phyloP scores from a whole-genome alignment of 495 filamentous ascomycete species.

The Jackrogersella minutella region DNA sequence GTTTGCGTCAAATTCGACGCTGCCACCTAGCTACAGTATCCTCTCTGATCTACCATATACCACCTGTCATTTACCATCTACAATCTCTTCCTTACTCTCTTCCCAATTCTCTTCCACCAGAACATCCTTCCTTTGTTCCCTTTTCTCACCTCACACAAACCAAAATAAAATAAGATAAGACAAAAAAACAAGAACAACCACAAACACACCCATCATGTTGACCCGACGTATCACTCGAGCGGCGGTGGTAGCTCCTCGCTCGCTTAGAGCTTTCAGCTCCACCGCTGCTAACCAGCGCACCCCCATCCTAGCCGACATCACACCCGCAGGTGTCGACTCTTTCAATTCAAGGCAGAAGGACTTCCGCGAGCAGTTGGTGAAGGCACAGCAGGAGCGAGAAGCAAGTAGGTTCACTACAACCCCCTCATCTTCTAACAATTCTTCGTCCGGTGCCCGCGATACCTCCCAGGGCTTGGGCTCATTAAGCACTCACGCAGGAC shows the following conservation, averaged over 20 bases:
- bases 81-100: constrained; percentile 6
- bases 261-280: constrained; percentile 67
- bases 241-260: constrained; percentile 56
- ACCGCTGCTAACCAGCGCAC: constrained; percentile 61
- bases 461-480: constrained; percentile 64
- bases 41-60: constrained; percentile 15
- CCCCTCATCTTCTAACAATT: constrained; percentile 57
- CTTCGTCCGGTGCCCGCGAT: constrained; percentile 52
- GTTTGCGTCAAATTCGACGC: constrained; percentile 37
- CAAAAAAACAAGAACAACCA: constrained; percentile 12
- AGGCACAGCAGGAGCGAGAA: constrained; percentile 80
- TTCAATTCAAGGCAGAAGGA: constrained; percentile 84
- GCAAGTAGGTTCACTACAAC: constrained; percentile 68
- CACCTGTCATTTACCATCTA: neutral
- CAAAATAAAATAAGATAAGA: too few species aligned
- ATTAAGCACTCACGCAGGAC: constrained; percentile 68
- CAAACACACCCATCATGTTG: constrained; percentile 44
- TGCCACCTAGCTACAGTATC: constrained; percentile 10
- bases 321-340: constrained; percentile 65
- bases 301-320: constrained; percentile 87
- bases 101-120: neutral
- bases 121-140: constrained; percentile 17
- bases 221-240: constrained; percentile 50
- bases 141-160: constrained; percentile 2
- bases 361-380: constrained; percentile 83